Evolutionary conservation across 2,329 filamentous ascomycete species (phyloP).

Genomic region (Trichophyton equinum): DNA sequence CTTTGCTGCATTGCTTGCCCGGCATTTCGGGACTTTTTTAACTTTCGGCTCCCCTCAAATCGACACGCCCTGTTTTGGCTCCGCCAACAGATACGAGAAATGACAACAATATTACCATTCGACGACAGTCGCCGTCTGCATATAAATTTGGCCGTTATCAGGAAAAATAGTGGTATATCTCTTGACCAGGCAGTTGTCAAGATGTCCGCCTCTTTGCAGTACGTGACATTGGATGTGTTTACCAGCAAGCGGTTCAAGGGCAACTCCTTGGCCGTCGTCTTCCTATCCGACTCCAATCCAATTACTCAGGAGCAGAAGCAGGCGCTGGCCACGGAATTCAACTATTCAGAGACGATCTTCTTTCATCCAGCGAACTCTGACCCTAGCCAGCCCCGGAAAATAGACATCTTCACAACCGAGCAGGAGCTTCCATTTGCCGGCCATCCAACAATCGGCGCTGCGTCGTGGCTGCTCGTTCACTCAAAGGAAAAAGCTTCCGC

Average conservation of each 20-base stretch:
- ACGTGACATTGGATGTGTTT: constrained; percentile 33
- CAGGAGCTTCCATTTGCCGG: constrained; percentile 51
- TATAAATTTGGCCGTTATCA: neutral
- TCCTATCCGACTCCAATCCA: constrained; percentile 31
- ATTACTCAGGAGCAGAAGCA: constrained; percentile 46
- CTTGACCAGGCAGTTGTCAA: neutral
- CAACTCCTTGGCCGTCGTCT: constrained; percentile 50
- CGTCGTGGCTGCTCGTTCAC: constrained; percentile 36
- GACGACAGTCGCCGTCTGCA: neutral
- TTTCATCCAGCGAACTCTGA: constrained; percentile 40
- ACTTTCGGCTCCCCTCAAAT: neutral
- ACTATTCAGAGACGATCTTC: constrained; percentile 53
- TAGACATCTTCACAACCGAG: constrained; percentile 48
- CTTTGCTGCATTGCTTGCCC: neutral
- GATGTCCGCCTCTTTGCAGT: constrained; percentile 22
- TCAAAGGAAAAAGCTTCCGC: constrained; percentile 3
- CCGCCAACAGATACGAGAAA: neutral
- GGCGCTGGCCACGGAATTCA: constrained; percentile 49
- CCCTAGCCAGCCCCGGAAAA: constrained; percentile 34
- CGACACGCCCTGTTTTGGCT: neutral
- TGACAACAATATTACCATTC: neutral
- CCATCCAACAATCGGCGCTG: constrained; percentile 49
- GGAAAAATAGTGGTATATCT: too few relatives aligned
- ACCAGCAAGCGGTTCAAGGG: constrained; percentile 34
- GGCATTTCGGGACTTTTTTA: neutral